These are phyloP conservation scores for Drechslera avenae DNA, from an alignment of 2,329 filamentous ascomycete species.

Conservation along the genomic window DNA sequence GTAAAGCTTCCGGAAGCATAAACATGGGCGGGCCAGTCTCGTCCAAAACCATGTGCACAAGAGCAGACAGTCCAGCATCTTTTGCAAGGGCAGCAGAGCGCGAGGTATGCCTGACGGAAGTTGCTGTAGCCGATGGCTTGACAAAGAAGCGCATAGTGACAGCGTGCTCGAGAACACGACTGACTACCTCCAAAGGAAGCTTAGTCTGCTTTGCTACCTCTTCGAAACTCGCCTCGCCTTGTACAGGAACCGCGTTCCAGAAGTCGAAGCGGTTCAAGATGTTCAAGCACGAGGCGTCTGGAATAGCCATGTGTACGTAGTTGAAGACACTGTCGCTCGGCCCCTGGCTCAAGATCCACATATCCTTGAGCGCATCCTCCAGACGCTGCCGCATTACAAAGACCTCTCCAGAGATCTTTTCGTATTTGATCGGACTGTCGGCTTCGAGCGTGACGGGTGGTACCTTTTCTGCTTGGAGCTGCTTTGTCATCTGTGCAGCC, in stretches of 20 bases:
- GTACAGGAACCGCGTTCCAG: slow-evolving; percentile 57
- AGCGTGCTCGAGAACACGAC: slow-evolving; percentile 43
- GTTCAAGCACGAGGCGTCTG: slow-evolving; percentile 54
- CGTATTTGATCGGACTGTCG: slow-evolving; percentile 52
- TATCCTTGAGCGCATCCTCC: slow-evolving; percentile 54
- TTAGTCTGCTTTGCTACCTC: slow-evolving; percentile 35
- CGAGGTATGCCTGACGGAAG: slow-evolving; percentile 32
- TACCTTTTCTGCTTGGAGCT: slow-evolving; percentile 52
- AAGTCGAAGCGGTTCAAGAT: slow-evolving; percentile 60
- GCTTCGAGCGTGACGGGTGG: slow-evolving; percentile 51
- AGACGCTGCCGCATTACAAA: slow-evolving; percentile 54
- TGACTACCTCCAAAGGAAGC: slow-evolving; percentile 35
- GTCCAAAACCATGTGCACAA: slow-evolving; percentile 34
- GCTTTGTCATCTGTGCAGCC: slow-evolving; percentile 50
- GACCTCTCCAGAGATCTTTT: slow-evolving; percentile 50
- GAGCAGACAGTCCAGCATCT: slow-evolving; percentile 29
- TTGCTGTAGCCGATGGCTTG: slow-evolving; percentile 19
- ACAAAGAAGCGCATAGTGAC: slow-evolving; percentile 46
- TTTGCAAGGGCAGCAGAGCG: slow-evolving; percentile 38
- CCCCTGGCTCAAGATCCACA: slow-evolving; percentile 55
- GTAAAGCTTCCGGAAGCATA: slow-evolving; percentile 35
- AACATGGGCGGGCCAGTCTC: slow-evolving; percentile 37
- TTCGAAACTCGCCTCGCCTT: slow-evolving; percentile 51
- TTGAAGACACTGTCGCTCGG: slow-evolving; percentile 58
- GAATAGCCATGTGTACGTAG: slow-evolving; percentile 46